phyloP scores from a whole-genome alignment of 2,329 filamentous ascomycete genomes.

The Diaporthe capsici region DNA sequence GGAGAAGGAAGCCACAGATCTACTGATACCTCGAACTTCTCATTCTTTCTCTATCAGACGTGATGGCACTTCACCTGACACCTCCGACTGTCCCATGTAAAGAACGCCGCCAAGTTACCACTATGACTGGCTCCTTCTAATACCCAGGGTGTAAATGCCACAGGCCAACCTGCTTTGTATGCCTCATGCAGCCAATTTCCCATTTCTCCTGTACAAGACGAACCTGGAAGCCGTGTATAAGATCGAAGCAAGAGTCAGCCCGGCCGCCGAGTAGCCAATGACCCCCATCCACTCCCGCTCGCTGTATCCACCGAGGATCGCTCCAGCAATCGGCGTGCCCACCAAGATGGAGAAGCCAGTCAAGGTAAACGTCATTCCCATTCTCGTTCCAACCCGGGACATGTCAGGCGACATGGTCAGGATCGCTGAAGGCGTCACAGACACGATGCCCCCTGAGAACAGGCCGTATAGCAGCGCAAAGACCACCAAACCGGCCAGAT shows the following conservation, averaged over 20 bases:
- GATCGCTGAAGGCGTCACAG: constrained; percentile 57
- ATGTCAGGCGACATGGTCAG: constrained; percentile 54
- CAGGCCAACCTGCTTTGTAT: background rate
- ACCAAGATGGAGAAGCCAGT: constrained; percentile 65
- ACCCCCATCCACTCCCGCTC: constrained; percentile 50
- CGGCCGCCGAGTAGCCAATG: constrained; percentile 51
- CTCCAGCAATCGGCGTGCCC: constrained; percentile 65
- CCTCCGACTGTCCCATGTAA: background rate
- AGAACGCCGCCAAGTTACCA: background rate
- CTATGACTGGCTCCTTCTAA: background rate
- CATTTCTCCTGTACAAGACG: constrained; percentile 45
- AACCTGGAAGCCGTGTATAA: constrained; percentile 45
- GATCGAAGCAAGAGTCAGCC: constrained; percentile 47
- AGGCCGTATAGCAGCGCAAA: constrained; percentile 62
- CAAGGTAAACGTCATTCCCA: constrained; percentile 57
- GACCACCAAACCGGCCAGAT: constrained; percentile 54
- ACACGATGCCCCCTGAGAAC: constrained; percentile 60
- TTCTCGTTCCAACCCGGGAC: constrained; percentile 54
- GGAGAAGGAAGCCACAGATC: background rate
- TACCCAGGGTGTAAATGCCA: constrained; percentile 7
- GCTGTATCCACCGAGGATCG: constrained; percentile 52
- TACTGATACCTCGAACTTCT: no score
- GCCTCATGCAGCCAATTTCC: constrained; percentile 38
- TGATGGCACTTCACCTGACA: background rate
- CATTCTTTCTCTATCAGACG: background rate